A percentile compares a stretch with the other conserved stretches of the same genome.
Evolutionary conservation across 208 protist species (phyloP).

Genomic region (Leishmania tarentolae): DNA sequence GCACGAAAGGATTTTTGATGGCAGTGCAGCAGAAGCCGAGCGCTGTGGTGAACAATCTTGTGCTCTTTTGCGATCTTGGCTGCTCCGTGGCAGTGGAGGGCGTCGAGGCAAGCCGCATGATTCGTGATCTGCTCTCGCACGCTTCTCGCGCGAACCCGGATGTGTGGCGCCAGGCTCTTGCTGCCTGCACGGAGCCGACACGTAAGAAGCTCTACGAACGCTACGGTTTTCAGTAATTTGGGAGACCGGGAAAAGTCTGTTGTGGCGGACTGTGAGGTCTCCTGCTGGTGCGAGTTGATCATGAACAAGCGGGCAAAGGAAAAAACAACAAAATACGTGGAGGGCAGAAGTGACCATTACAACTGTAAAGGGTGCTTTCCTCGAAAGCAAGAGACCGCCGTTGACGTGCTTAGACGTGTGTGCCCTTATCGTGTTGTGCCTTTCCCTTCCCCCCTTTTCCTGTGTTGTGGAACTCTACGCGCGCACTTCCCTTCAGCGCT

Average conservation of each 20-base stretch:
- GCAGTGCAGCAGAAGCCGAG: constrained; percentile 42
- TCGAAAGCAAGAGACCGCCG: no score
- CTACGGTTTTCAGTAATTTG: constrained; percentile 64
- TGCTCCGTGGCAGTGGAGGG: constrained; percentile 37
- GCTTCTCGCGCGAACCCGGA: constrained; percentile 36
- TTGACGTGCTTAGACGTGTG: neutral
- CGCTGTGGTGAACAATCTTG: constrained; percentile 31
- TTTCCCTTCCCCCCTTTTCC: no score
- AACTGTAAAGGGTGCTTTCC: no score
- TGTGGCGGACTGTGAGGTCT: neutral
- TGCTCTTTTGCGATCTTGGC: constrained; percentile 74
- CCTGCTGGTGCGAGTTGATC: neutral
- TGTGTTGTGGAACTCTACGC: neutral
- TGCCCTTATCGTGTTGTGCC: neutral
- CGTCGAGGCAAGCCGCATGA: constrained; percentile 49
- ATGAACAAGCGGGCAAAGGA: neutral
- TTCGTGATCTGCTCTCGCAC: constrained; percentile 45
- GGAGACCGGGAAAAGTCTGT: neutral
- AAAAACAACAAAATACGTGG: neutral
- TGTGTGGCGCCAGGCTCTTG: constrained; percentile 54
- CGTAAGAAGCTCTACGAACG: constrained; percentile 69
- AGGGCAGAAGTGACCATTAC: neutral
- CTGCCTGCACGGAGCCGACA: constrained; percentile 43
- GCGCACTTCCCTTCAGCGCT: neutral
- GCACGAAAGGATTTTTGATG: constrained; percentile 63